Base-by-base conservation (phyloP, 805 yeast species). In the Cyberlindnera amylophila region DNA sequence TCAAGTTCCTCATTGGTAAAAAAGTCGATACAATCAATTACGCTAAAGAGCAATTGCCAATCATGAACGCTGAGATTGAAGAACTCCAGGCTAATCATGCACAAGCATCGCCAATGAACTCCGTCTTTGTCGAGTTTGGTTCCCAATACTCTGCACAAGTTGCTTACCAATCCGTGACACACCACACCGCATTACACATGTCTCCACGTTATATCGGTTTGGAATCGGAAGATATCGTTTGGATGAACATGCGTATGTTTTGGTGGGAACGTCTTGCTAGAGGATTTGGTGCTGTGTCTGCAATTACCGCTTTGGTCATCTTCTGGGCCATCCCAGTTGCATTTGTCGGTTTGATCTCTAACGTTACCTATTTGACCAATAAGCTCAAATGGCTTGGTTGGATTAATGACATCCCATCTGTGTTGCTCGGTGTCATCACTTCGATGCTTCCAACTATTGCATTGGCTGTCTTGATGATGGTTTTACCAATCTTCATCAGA, bases 281-380 rank as follows among this genome's bases (percentile, higher is more conserved):
- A 66, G 60, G 65, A 27, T 60, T 71, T 21, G 70, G 71, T 41
- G 79, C 90, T 0, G 42, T 65, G 28, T 68, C 76, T 13, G 79
- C 77, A 2, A 74, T 83, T 41, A 53, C 65, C 17, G 85, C 80
- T 1, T 54, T 82, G 34, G 69, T 82, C 39, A 57, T 79, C 24
- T 66, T 81, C 52, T 85, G 95, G 95, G 74, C 90, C 43, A 64
- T 83, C 50, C 91, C 91, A 12, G 88, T 82, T 32, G 82, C 90
- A 3, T 79, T 84, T 59, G 88, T 84, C 36, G 90, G 90, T 73
- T 58, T 80, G 56, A 69, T 84, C 44, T 82, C 90, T 3, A 83
- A 83, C 55, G 64, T 84, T 49, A 76, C 82, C 15, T 74, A 74
- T 52, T 67, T 84, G 55, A 81, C 81, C 6, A 69, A 78, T 44